Evolutionary conservation across 1,139 yeast genomes (phyloP), one percentile per base, ranked within the genome.

Genomic region (Wickerhamiella infanticola): DNA sequence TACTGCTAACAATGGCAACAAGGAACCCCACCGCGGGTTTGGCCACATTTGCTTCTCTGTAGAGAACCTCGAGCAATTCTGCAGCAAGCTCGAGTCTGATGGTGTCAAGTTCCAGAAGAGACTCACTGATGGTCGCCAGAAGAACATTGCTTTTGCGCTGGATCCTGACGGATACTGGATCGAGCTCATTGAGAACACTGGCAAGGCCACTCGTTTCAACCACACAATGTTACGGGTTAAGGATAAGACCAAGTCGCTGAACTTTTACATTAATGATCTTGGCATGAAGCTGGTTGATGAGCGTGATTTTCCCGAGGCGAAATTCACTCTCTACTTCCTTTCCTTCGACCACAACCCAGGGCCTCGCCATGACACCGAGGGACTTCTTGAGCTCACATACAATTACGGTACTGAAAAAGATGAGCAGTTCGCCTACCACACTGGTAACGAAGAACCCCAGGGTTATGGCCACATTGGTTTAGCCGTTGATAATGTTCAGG

Each of bases 131-230:
- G 98, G 98, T 26, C 78, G 95, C 65, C 95, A 84, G 65, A 81
- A 79, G 63, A 72, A 85, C 61, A 86, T 90, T 66, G 97, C 97
- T 0, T 90, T 90, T 64, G 94, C 80, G 2, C 74, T 86, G 55
- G 98, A 90, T 59, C 96, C 97, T 3, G 90, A 90, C 64, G 93
- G 93, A 54, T 90, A 90, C 68, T 90, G 98, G 98, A 74, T 90
- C 57, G 98, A 90, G 68, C 68, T 90, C 58, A 74, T 88, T 55
- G 55, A 55, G 27, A 29, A 61, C 58, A 39, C 67, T 75, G 36
- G 46, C 11, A 58, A 46, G 24, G 50, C 51, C 27, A 44, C 45
- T 5, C 47, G 56, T 39, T 74, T 90, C 64, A 90, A 90, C 66
- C 98, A 90, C 64, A 69, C 94, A 13, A 90, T 90, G 98, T 73